These are phyloP conservation scores for Fusarium piperis DNA, from an alignment of 2,329 filamentous ascomycete species.

Conservation along the genomic window DNA sequence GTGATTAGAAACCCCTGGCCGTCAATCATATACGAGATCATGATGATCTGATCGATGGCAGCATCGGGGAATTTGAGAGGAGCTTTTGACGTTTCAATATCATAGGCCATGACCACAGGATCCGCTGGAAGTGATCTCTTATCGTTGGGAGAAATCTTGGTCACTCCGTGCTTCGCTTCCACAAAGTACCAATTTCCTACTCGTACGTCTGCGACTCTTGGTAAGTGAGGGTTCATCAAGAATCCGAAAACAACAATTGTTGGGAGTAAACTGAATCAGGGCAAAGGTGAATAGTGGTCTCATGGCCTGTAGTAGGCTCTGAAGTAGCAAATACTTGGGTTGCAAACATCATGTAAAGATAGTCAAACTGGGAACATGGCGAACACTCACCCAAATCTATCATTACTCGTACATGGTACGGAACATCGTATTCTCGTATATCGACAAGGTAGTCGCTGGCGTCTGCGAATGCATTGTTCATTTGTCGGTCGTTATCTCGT, in stretches of 20 bases:
- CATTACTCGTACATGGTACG: constrained; percentile 98
- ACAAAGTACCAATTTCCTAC: constrained; percentile 98
- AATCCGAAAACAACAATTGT: background rate
- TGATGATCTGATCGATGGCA: constrained; percentile 96
- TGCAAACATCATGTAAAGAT: constrained; percentile 82
- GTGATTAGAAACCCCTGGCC: constrained; percentile 98
- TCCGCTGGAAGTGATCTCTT: constrained; percentile 91
- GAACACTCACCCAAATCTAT: constrained; percentile 81
- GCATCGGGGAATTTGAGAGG: constrained; percentile 97
- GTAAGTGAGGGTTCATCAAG: constrained; percentile 12
- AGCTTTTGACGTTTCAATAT: constrained; percentile 97
- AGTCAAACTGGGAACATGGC: background rate
- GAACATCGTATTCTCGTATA: constrained; percentile 98
- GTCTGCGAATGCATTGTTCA: constrained; percentile 79
- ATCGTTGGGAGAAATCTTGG: constrained; percentile 85
- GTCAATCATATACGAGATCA: constrained; percentile 99
- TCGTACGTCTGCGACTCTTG: constrained; percentile 76
- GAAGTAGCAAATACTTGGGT: constrained; percentile 99
- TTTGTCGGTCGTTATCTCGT: constrained; percentile 82
- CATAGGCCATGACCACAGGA: constrained; percentile 97
- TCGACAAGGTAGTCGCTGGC: constrained; percentile 98
- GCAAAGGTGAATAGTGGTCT: constrained; percentile 92
- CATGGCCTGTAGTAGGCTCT: constrained; percentile 91
- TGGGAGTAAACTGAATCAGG: constrained; percentile 67
- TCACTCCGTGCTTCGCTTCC: constrained; percentile 89